A percentile compares a stretch with the other conserved stretches of the same genome.
Evolutionary conservation across 306 rosid genomes (phyloP).

Genomic region (Luffa acutangula): DNA sequence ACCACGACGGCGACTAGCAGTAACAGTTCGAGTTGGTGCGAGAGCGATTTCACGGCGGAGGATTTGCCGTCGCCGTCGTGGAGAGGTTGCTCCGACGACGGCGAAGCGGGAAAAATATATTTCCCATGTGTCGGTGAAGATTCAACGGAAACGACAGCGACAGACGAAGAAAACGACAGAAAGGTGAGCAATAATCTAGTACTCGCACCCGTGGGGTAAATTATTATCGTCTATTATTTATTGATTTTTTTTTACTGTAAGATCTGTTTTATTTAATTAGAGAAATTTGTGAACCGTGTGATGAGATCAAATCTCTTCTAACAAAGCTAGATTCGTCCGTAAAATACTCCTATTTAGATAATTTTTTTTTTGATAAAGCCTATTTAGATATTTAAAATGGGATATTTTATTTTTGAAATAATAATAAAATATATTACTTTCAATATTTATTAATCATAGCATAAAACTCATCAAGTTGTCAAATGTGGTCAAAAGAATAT

Average conservation of each 20-base stretch:
- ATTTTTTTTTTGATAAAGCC: no score
- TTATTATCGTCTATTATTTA: not conserved
- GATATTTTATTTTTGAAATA: not conserved
- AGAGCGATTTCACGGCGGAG: constrained; percentile 48
- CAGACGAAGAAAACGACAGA: not conserved
- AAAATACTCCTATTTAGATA: no score
- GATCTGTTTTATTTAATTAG: not conserved
- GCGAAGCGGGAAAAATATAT: constrained; percentile 9
- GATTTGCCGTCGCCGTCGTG: constrained; percentile 22
- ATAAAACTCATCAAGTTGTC: not conserved
- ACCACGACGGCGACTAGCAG: constrained; percentile 22
- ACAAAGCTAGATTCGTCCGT: not conserved
- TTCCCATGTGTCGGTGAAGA: constrained; percentile 40
- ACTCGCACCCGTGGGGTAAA: not conserved
- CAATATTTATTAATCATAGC: not conserved
- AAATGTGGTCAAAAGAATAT: not conserved
- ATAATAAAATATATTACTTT: not conserved
- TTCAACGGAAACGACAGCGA: not conserved
- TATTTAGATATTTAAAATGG: not conserved
- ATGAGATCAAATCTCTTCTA: not conserved
- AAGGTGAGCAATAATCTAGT: not conserved
- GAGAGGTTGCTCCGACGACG: constrained; percentile 17
- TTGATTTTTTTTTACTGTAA: not conserved
- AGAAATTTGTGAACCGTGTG: not conserved
- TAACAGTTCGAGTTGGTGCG: constrained; percentile 66